A percentile compares a stretch with the other conserved stretches of the same genome.
phyloP scores from a whole-genome alignment of 208 protist species.

The Trypanosoma theileri region DNA sequence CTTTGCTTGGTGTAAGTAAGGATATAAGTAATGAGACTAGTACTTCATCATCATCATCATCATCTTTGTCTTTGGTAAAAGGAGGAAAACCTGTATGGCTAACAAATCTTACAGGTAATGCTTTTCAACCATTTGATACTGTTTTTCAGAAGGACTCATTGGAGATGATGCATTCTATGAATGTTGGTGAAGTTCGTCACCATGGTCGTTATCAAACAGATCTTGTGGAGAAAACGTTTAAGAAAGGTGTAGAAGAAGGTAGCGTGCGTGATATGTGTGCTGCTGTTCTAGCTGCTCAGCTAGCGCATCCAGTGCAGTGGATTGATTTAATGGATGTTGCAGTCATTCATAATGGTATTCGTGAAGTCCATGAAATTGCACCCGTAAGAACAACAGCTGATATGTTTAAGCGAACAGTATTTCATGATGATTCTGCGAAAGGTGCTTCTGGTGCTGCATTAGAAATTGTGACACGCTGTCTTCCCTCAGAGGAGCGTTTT shows the following conservation, averaged over 20 bases:
- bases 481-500: conserved; percentile 30
- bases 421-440: conserved; percentile 21
- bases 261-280: conserved; percentile 76
- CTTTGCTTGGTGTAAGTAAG: conserved; percentile 40
- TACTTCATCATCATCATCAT: not conserved
- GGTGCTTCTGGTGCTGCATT: not conserved
- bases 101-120: conserved; percentile 78
- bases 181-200: conserved; percentile 82
- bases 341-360: conserved; percentile 39
- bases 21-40: not conserved
- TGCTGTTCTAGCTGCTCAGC: conserved; percentile 69
- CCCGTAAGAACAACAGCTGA: conserved; percentile 61
- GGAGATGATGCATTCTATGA: conserved; percentile 53
- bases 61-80: not conserved
- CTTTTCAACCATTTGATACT: conserved; percentile 59
- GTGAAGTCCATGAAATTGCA: conserved; percentile 59
- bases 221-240: conserved; percentile 46
- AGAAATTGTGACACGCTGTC: conserved; percentile 25
- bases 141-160: conserved; percentile 48
- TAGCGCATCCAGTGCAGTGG: conserved; percentile 84
- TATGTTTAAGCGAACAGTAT: conserved; percentile 69
- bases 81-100: conserved; percentile 54
- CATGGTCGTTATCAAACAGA: conserved; percentile 63
- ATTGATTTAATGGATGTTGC: conserved; percentile 75
- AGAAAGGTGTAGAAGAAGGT: conserved; percentile 31